Evolutionary conservation across 2,329 filamentous ascomycete species (phyloP).

Genomic region (Aspergillus fijiensis): DNA sequence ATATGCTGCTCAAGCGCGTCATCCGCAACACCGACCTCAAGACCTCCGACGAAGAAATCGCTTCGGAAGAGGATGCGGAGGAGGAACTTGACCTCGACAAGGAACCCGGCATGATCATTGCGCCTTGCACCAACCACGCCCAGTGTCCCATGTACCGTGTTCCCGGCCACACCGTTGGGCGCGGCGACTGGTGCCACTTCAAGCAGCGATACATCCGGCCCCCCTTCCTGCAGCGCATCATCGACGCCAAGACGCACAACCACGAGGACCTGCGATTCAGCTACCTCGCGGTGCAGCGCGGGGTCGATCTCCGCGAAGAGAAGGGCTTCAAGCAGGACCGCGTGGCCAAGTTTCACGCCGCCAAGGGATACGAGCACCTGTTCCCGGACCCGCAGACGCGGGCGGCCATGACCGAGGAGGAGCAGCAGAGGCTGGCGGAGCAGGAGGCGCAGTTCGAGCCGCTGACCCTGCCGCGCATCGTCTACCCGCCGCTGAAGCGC

Average conservation of each 20-base stretch:
- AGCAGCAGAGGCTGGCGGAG: neutral
- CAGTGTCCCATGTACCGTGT: conserved; percentile 84
- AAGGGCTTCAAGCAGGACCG: conserved; percentile 51
- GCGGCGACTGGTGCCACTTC: conserved; percentile 91
- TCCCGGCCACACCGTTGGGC: conserved; percentile 67
- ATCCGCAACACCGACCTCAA: conserved; percentile 60
- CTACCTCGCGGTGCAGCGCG: conserved; percentile 82
- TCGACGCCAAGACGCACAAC: conserved; percentile 67
- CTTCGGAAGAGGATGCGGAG: neutral
- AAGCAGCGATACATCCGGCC: conserved; percentile 85
- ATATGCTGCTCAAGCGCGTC: conserved; percentile 73
- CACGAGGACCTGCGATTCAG: conserved; percentile 90
- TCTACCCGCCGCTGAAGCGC: conserved; percentile 82
- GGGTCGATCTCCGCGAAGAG: conserved; percentile 57
- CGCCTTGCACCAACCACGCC: conserved; percentile 79
- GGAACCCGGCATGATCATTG: conserved; percentile 62
- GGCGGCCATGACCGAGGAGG: neutral
- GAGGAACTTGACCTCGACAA: conserved; percentile 38
- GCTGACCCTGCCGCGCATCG: conserved; percentile 71
- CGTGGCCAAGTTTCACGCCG: conserved; percentile 64
- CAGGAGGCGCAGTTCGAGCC: conserved; percentile 45
- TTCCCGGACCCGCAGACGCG: neutral
- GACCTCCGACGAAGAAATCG: conserved; percentile 39
- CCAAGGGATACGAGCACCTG: conserved; percentile 65
- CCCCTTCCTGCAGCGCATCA: conserved; percentile 72